Evolutionary conservation across 495 filamentous ascomycete genomes (phyloP), one percentile per base, ranked within the genome.

Genomic region (Penicillium steckii): DNA sequence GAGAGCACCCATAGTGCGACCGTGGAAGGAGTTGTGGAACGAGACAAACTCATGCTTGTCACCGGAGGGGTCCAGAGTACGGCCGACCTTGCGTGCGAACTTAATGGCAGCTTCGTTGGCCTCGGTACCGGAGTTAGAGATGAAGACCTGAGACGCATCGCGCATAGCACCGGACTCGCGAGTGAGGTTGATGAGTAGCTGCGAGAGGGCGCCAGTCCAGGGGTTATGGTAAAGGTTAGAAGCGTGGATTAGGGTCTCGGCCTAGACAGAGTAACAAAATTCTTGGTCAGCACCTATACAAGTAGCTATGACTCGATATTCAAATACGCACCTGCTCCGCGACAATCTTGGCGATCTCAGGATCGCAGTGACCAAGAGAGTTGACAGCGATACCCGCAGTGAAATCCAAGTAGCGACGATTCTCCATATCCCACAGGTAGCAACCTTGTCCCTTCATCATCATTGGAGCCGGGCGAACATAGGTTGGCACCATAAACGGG

Each of bases 41-140:
- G 88, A 92, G 48, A 97, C 86, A 12, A 98, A 69, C 59, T 96
- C 91, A 56, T 82, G 68, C 70, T 97, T 95, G 4, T 69, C 73
- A 17, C 89, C 89, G 0, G 85, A 81, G 4, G 87, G 84, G 46
- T 88, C 83, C 13, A 77, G 59, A 10, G 82, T 75, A 63, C 90
- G 89, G 55, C 91, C 94, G 43, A 89, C 85, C 65, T 97, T 98
- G 38, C 95, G 85, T 10, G 90, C 84, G 66, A 98, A 97, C 68
- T 98, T 98, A 62, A 98, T 89, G 5, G 93, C 94, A 1, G 94
- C 94, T 72, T 98, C 94, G 68, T 98, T 98, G 62, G 94, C 94
- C 71, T 97, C 94, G 26, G 83, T 85, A 29, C 94, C 94, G 12
- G 89, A 94, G 73, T 97, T 98, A 75, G 89, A 96, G 57, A 98